Percentiles rank a stretch among this genome's conserved stretches.
Conservation (phyloP, 805 yeast species). For the Yarrowia yakushimensis region DNA sequence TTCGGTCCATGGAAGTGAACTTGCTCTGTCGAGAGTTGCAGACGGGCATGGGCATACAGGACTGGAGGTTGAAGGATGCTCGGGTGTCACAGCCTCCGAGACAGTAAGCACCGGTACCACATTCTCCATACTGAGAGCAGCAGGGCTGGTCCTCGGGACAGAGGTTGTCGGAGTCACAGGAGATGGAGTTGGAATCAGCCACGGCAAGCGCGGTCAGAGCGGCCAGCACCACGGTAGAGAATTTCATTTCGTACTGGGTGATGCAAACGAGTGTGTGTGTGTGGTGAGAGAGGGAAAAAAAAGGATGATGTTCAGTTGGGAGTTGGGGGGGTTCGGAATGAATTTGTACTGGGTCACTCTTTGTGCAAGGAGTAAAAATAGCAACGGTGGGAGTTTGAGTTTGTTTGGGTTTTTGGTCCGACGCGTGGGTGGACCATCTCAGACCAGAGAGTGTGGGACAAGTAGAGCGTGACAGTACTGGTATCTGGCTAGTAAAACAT, state of each 20-base stretch:
- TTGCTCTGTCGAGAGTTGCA: constrained; percentile 46
- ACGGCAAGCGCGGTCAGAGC: constrained; percentile 31
- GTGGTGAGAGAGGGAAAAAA: background rate
- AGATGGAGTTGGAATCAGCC: constrained; percentile 32
- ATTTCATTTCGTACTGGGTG: background rate
- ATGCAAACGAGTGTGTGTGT: constrained; percentile 21
- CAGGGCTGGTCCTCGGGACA: constrained; percentile 86
- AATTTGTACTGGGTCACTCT: constrained; percentile 14
- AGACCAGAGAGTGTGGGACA: background rate
- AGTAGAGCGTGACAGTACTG: background rate
- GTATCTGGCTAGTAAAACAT: background rate
- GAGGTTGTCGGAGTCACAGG: constrained; percentile 50
- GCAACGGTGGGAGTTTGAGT: constrained; percentile 12
- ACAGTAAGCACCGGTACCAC: constrained; percentile 77
- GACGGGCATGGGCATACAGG: constrained; percentile 85
- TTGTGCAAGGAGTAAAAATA: constrained; percentile 19
- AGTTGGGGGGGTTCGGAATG: constrained; percentile 5
- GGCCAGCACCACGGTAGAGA: constrained; percentile 23
- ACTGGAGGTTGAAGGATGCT: constrained; percentile 56
- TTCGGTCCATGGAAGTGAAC: constrained; percentile 37
- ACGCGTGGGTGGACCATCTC: background rate
- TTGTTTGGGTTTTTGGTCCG: constrained; percentile 8
- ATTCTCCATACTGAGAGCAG: constrained; percentile 74
- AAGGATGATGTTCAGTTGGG: background rate
- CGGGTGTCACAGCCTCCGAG: constrained; percentile 85